Evolutionary conservation across 805 yeast genomes (phyloP).

Genomic region (Candida railenensis): DNA sequence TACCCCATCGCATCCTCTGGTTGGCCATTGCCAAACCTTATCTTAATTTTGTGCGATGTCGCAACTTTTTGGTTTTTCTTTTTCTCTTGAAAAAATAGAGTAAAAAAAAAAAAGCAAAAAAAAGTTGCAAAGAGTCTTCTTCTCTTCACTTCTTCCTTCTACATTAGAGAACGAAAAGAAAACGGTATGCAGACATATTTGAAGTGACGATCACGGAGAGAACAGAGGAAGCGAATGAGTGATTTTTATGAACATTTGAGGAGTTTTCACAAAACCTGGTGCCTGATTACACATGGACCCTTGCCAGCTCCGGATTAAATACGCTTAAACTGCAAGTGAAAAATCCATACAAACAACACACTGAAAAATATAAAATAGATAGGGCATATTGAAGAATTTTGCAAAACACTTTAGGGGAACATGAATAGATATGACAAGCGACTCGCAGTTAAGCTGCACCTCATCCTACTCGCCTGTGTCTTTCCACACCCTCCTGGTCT

Average conservation of each 20-base stretch:
- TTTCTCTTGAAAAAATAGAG: not conserved
- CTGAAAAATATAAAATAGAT: too few relatives aligned
- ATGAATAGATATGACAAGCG: too few relatives aligned
- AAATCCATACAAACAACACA: too few relatives aligned
- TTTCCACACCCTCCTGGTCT: not conserved
- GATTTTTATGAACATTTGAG: not conserved
- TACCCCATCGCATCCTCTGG: slow-evolving; percentile 2
- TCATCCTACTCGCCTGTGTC: not conserved
- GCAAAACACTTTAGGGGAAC: too few relatives aligned
- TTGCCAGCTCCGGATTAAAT: too few relatives aligned
- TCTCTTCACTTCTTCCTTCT: not conserved
- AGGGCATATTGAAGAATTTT: too few relatives aligned
- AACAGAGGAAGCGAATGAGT: not conserved
- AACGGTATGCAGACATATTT: not conserved
- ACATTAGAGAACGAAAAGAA: not conserved
- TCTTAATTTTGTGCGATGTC: slow-evolving; percentile 1
- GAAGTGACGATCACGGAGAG: not conserved
- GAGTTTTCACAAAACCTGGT: too few relatives aligned
- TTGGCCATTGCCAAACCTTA: slow-evolving; percentile 2
- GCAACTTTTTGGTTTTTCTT: slow-evolving; percentile 1
- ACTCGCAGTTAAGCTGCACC: too few relatives aligned
- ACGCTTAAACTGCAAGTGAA: too few relatives aligned
- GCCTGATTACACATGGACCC: too few relatives aligned
- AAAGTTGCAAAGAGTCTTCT: slow-evolving; percentile 1
- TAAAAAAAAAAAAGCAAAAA: slow-evolving; percentile 1